Base-by-base conservation (phyloP, 2,329 filamentous ascomycete genomes). In the Penicillium sp. region DNA sequence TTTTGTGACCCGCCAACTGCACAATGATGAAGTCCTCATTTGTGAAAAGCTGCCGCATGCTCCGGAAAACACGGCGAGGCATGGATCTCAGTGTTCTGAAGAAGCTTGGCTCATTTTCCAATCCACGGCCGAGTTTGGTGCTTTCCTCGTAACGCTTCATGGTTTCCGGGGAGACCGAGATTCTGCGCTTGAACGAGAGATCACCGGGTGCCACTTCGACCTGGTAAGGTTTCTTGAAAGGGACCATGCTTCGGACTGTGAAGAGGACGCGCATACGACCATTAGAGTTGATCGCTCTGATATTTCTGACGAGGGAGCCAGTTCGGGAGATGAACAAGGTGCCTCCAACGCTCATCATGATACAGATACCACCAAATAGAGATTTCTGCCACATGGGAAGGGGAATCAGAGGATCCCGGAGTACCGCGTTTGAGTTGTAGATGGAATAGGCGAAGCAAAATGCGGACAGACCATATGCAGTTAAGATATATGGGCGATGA, bases 401-500 rank as follows among this genome's bases (percentile, higher is more conserved):
- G 40, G 78, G 81, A 14, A 80, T 72, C 14, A 83, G 79, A 7
- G 81, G 74, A 58, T 81, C 69, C 42, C 78, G 69, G 59, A 81
- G 79, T 40, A 80, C 77, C 52, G 74, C 70, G 66, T 78, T 80
- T 61, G 79, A 80, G 68, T 83, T 81, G 63, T 79, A 76, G 45
- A 76, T 72, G 2, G 80, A 78, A 65, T 81, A 84, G 37, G 70
- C 62, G 55, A 84, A 76, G 70, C 81, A 84, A 65, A 82, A 81
- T 22, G 78, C 58, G 2, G 82, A 82, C 26, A 83, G 80, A 14
- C 75, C 70, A 71, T 86, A 86, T 67, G 83, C 84, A 44, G 83
- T 82, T 62, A 83, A 68, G 59, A 87, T 80, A 70, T 86, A 88
- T 72, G 80, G 79, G 55, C 82, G 81, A 65, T 89, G 86, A 1